phyloP scores from a whole-genome alignment of 345 rosid species.

The Salix suchowensis region DNA sequence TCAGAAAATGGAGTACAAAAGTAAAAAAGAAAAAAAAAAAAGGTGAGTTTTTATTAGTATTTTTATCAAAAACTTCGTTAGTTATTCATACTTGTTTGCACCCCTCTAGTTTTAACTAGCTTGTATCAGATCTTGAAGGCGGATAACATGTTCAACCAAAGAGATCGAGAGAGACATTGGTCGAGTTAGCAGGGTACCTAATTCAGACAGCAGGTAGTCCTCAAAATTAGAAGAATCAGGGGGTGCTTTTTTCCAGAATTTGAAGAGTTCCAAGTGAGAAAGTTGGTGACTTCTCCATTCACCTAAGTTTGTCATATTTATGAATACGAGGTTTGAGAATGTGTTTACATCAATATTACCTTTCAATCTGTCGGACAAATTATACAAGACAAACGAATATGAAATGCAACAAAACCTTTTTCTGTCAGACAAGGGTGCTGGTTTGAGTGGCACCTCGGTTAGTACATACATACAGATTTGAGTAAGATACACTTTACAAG shows the following conservation, averaged over 20 bases:
- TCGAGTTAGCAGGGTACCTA: conserved; percentile 17
- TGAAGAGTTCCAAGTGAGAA: conserved; percentile 2
- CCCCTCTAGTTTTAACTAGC: neutral
- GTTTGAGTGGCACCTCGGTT: neutral
- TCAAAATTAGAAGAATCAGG: neutral
- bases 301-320: neutral
- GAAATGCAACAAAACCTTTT: conserved; percentile 2
- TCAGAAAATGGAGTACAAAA: neutral
- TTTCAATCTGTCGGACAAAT: neutral
- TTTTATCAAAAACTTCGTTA: neutral
- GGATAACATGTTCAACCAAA: conserved; percentile 26
- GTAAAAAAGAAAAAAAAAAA: neutral
- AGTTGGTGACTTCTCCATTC: neutral
- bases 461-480: neutral
- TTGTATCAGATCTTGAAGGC: conserved; percentile 18
- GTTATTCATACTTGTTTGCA: neutral
- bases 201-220: neutral
- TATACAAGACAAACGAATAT: neutral
- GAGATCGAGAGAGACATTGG: conserved; percentile 36
- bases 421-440: neutral
- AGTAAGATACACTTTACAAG: neutral
- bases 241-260: neutral
- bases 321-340: neutral
- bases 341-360: neutral
- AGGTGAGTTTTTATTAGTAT: neutral